Percentiles rank a stretch among this genome's conserved stretches.
phyloP scores from a whole-genome alignment of 768 basidiomycete genomes.

The Leccinellum luteum region DNA sequence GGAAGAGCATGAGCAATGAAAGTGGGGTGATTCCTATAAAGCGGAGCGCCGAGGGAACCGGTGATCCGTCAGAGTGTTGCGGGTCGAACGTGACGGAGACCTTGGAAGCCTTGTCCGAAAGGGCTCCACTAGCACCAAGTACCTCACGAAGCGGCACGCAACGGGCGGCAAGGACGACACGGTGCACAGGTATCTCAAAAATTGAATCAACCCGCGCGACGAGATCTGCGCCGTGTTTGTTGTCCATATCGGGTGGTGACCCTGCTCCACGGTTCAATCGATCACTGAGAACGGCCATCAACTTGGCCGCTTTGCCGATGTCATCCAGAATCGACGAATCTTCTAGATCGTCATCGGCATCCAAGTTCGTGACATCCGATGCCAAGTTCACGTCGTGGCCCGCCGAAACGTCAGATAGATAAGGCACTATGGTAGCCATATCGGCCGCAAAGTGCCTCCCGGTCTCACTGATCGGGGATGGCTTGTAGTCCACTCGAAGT shows the following conservation, averaged over 20 bases:
- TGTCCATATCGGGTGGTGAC: conserved; percentile 3
- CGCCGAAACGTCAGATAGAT: conserved; percentile 18
- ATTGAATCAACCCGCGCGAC: conserved; percentile 45
- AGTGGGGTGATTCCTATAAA: conserved; percentile 62
- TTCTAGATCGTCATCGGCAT: conserved; percentile 37
- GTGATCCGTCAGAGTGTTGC: neutral
- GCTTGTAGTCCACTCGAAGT: conserved; percentile 68
- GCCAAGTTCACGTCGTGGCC: neutral
- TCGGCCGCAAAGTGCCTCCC: conserved; percentile 66
- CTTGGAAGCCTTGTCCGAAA: conserved; percentile 29
- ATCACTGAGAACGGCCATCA: conserved; percentile 14
- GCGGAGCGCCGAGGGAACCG: conserved; percentile 11
- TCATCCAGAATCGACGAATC: conserved; percentile 38
- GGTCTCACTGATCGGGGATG: conserved; percentile 49
- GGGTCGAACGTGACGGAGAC: conserved; percentile 31
- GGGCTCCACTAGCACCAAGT: conserved; percentile 34
- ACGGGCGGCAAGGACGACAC: conserved; percentile 62
- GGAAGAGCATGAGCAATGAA: conserved; percentile 69
- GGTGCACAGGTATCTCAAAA: conserved; percentile 58
- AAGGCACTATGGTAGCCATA: conserved; percentile 65
- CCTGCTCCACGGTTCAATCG: neutral
- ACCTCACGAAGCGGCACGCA: conserved; percentile 44
- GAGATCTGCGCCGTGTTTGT: conserved; percentile 62
- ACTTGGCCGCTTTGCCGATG: conserved; percentile 28
- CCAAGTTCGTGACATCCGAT: neutral